phyloP scores from a whole-genome alignment of 306 rosid genomes.

The Fragaria iinumae region DNA sequence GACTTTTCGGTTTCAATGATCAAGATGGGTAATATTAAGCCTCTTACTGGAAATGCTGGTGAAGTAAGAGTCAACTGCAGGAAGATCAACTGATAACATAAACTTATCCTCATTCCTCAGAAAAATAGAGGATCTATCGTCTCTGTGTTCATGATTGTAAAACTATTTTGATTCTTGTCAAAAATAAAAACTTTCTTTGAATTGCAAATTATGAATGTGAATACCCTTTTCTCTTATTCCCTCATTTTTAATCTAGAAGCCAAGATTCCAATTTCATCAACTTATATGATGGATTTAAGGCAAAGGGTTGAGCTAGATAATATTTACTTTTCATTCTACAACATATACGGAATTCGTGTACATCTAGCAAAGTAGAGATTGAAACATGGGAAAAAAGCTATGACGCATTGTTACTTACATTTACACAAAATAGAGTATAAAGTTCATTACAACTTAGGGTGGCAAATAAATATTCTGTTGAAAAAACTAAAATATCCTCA shows the following conservation, averaged over 20 bases:
- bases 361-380: not conserved
- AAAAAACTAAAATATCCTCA: not conserved
- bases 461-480: not conserved
- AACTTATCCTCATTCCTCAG: not conserved
- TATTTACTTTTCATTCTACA: not conserved
- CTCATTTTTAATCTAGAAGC: too few relatives aligned
- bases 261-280: too few relatives aligned
- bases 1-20: constrained; percentile 33
- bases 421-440: not conserved
- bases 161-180: not conserved
- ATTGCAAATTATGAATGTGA: not conserved
- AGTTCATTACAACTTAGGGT: too few relatives aligned
- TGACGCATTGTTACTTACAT: not conserved
- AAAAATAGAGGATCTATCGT: not conserved
- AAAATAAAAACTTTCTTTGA: not conserved
- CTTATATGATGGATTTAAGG: too few relatives aligned
- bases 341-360: not conserved
- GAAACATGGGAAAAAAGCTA: not conserved
- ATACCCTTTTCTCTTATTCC: not conserved
- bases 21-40: constrained; percentile 35
- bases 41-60: constrained; percentile 31
- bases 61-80: constrained; percentile 32
- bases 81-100: constrained; percentile 9
- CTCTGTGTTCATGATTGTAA: not conserved
- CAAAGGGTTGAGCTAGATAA: too few relatives aligned